Percentiles rank a stretch among this genome's conserved stretches.
phyloP scores from a whole-genome alignment of 2,329 filamentous ascomycete species.

The Aspergillus phoenicis region DNA sequence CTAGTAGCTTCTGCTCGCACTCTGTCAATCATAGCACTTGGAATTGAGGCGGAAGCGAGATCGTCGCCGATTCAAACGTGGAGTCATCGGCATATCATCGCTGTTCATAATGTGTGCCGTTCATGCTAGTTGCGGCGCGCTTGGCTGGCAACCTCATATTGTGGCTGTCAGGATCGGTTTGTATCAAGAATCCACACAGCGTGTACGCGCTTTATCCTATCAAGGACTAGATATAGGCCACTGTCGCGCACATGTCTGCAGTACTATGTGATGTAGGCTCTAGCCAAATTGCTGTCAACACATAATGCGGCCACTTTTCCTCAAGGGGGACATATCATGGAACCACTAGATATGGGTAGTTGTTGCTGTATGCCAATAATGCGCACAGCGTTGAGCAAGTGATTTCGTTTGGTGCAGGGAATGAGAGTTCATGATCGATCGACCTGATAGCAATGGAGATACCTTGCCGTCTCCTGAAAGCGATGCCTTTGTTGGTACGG shows the following conservation, averaged over 20 bases:
- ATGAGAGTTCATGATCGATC: conserved; percentile 36
- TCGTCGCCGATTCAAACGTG: not conserved
- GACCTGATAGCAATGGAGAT: not conserved
- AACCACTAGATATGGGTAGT: conserved; percentile 22
- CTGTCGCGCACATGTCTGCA: conserved; percentile 20
- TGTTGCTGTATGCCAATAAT: conserved; percentile 21
- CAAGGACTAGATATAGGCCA: conserved; percentile 7
- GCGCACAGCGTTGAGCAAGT: conserved; percentile 34
- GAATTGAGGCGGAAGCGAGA: not conserved
- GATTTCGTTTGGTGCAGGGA: conserved; percentile 39
- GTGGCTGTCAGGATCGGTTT: conserved; percentile 21
- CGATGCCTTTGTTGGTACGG: conserved; percentile 22
- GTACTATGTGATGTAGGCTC: conserved; percentile 27
- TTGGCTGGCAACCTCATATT: conserved; percentile 46
- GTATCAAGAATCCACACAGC: conserved; percentile 20
- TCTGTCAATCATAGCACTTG: not conserved
- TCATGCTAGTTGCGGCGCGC: conserved; percentile 44
- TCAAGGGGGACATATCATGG: conserved; percentile 17
- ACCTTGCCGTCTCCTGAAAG: not conserved
- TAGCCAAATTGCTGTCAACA: conserved; percentile 40
- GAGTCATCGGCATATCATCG: conserved; percentile 11
- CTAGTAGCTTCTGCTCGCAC: not conserved
- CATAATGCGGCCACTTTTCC: conserved; percentile 1
- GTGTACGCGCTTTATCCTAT: conserved; percentile 6
- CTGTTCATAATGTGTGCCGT: conserved; percentile 44